These are phyloP conservation scores for Kurtzmaniella quercitrusa DNA, from an alignment of 1,139 yeast genomes.

Conservation along the genomic window DNA sequence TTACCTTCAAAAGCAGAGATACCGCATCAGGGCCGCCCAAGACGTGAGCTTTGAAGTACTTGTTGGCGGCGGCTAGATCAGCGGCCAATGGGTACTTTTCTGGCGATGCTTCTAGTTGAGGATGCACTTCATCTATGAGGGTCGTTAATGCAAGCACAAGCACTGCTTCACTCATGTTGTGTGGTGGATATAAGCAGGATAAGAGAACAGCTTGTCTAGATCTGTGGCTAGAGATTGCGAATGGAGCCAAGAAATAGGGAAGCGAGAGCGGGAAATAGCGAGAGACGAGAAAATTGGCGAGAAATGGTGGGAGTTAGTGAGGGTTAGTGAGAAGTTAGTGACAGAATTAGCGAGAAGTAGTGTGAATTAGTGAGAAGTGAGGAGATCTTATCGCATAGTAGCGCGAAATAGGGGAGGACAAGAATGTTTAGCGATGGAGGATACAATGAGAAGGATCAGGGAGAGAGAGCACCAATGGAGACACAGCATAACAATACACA, in stretches of 20 bases:
- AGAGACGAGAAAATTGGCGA: not conserved
- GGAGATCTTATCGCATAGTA: too few relatives aligned
- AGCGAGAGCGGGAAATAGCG: not conserved
- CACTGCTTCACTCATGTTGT: not conserved
- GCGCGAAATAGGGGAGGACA: not conserved
- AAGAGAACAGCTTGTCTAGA: not conserved
- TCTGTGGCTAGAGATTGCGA: too few relatives aligned
- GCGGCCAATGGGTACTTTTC: not conserved
- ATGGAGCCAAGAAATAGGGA: too few relatives aligned
- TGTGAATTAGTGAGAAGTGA: not conserved
- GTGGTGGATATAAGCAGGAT: not conserved
- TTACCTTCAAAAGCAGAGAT: not conserved
- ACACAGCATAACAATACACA: too few relatives aligned
- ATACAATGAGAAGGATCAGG: too few relatives aligned
- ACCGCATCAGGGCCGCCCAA: not conserved
- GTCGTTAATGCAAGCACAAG: not conserved
- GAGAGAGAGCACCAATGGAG: too few relatives aligned
- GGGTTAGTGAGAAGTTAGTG: not conserved
- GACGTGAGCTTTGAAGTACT: not conserved
- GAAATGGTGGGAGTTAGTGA: not conserved
- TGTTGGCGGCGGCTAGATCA: not conserved
- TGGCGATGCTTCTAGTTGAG: not conserved
- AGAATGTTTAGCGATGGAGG: too few relatives aligned
- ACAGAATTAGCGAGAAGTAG: not conserved
- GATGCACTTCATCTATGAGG: not conserved